Evolutionary conservation across 345 rosid species (phyloP).

Genomic region (Excoecaria agallocha): DNA sequence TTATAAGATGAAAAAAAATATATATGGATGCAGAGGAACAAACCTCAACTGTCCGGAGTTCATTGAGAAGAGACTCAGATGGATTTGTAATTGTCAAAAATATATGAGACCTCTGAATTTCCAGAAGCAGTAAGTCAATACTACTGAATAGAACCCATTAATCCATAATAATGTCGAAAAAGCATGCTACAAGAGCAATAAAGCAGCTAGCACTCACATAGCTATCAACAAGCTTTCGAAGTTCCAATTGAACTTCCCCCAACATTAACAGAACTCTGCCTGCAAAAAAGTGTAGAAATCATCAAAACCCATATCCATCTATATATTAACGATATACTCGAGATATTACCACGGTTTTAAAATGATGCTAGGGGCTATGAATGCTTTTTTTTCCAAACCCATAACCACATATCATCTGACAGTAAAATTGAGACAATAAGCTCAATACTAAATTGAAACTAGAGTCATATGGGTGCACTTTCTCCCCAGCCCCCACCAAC

Average conservation of each 20-base stretch:
- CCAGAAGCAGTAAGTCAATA: slow-evolving; percentile 16
- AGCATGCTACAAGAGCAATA: slow-evolving; percentile 1
- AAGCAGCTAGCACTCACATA: slow-evolving; percentile 63
- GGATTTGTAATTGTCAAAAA: slow-evolving; percentile 77
- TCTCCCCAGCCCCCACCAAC: not conserved
- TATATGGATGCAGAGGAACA: slow-evolving; percentile 28
- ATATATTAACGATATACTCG: not conserved
- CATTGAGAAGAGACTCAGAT: slow-evolving; percentile 88
- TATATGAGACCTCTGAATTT: slow-evolving; percentile 77
- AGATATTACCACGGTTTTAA: not conserved
- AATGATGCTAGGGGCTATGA: not conserved
- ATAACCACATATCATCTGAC: not conserved
- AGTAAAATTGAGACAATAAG: not conserved
- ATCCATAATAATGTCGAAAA: slow-evolving; percentile 2
- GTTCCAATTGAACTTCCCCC: slow-evolving; percentile 82
- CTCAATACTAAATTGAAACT: slow-evolving; percentile 3
- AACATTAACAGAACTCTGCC: slow-evolving; percentile 68
- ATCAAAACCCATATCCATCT: not conserved
- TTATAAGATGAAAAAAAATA: slow-evolving; percentile 6
- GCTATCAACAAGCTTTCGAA: slow-evolving; percentile 76
- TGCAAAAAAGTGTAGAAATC: slow-evolving; percentile 35
- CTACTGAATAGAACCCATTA: not conserved
- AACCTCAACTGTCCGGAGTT: slow-evolving; percentile 96
- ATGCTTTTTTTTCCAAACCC: not conserved
- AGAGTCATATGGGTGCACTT: not conserved